Percentiles rank a stretch among this genome's conserved stretches.
phyloP scores from a whole-genome alignment of 2,329 filamentous ascomycete genomes.

The Beauveria pseudobassiana region DNA sequence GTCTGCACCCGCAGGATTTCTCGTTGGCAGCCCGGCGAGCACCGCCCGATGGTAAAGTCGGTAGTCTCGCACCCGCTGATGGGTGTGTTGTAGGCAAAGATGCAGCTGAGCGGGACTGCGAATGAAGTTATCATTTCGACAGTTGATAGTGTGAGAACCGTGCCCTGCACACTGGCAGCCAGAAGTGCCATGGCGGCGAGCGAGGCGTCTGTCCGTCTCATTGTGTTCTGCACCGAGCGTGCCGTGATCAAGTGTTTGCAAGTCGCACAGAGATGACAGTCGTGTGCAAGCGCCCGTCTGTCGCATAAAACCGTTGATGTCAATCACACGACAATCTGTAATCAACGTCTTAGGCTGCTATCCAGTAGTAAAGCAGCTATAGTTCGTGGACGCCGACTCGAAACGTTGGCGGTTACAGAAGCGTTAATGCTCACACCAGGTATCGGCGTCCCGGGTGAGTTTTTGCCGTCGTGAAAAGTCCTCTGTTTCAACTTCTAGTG shows the following conservation, averaged over 20 bases:
- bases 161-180: background rate
- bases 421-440: background rate
- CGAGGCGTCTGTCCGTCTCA: background rate
- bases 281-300: background rate
- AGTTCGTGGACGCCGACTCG: background rate
- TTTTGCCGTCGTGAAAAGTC: background rate
- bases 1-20: constrained; percentile 22
- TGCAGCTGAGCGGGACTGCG: constrained; percentile 30
- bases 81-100: constrained; percentile 34
- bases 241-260: background rate
- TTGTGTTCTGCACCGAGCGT: background rate
- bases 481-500: background rate
- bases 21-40: constrained; percentile 30
- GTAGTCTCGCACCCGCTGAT: constrained; percentile 28
- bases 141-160: constrained; percentile 27
- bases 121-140: constrained; percentile 33
- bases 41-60: constrained; percentile 31
- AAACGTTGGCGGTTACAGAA: constrained; percentile 3
- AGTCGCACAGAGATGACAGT: background rate
- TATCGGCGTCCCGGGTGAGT: background rate
- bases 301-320: background rate
- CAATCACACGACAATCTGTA: background rate
- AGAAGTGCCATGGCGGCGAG: background rate
- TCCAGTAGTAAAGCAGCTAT: background rate
- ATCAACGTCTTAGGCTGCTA: background rate